Evolutionary conservation across 208 protist species (phyloP), one percentile per base, ranked within the genome.

Genomic region (Tetramitus jugosus): DNA sequence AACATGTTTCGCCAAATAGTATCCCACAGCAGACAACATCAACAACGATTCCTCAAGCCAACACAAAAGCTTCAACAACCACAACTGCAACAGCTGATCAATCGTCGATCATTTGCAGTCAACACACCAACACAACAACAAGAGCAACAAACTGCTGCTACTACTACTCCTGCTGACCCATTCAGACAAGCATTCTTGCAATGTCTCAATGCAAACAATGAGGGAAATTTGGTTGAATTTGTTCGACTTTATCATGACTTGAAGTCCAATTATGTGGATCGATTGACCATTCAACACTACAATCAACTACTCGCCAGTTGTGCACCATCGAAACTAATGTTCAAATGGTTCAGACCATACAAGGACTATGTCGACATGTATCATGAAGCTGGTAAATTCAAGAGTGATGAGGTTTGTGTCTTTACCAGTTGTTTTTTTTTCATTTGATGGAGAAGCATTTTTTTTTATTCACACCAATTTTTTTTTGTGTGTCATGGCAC

Each of bases 341-440:
- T 74, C 29, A 53, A 53, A 53, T 74, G 67, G 67, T 74, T 56
- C 37, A 53, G 33, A 23, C 67, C 67, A 74, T 74, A 74, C 67
- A 74, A 74, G 26, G 39, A 53, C 53, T 74, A 74, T 74, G 67
- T 74, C 10, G 67, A 74, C 37, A 74, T 74, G 67, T 74, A 74
- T 53, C 10, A 29, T 23, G 42, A 74, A 52, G 39, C 67, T 35
- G n/a, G 67, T 20, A 74, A 74, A 31, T 74, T 74, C 42, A 74
- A 31, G 53, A 17, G 42, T 20, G 33, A 74, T 13, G 67, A 74
- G 37, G 67, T 74, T 53, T 74, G 17, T 69, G 6, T 49, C 35
- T 69, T 45, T 3, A 45, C 10, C 26, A 67, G 7, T 14, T 67
- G 26, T 42, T 67, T 26, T 29, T 67, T n/a, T n/a, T n/a, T n/a